A percentile compares a stretch with the other conserved stretches of the same genome.
These are phyloP conservation scores for Citrus cavaleriei DNA, from an alignment of 345 rosid genomes.

Conservation along the genomic window DNA sequence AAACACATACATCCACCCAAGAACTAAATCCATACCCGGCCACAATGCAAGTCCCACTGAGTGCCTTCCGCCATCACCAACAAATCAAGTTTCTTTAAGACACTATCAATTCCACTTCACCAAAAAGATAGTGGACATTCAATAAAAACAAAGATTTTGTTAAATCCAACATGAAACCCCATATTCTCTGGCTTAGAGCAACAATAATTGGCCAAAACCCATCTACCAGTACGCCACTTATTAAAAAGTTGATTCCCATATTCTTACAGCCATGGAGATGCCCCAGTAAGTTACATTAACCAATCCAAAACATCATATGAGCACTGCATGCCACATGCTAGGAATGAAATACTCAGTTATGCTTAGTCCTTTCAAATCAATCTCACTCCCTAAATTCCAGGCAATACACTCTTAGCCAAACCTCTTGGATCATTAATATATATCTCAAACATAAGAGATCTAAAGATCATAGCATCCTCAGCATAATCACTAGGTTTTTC, in stretches of 20 bases:
- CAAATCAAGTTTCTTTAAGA: background rate
- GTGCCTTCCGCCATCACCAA: constrained; percentile 2
- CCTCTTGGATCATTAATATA: background rate
- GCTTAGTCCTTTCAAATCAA: constrained; percentile 5
- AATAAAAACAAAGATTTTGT: background rate
- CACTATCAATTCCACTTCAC: background rate
- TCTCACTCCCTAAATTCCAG: constrained; percentile 19
- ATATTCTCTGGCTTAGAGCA: constrained; percentile 6
- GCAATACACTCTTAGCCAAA: background rate
- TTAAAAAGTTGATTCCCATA: constrained; percentile 7
- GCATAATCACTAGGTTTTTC: background rate
- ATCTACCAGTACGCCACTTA: background rate
- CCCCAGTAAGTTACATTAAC: background rate
- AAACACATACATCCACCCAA: background rate
- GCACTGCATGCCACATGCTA: constrained; percentile 5
- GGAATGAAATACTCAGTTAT: background rate
- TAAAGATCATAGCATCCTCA: background rate
- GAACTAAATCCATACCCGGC: background rate
- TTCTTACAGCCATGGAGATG: constrained; percentile 9
- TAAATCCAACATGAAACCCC: constrained; percentile 5
- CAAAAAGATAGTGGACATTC: constrained; percentile 4
- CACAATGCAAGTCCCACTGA: background rate
- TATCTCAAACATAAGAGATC: background rate
- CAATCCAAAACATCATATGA: constrained; percentile 3
- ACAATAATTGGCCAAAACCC: background rate